Conservation (phyloP, 2,329 filamentous ascomycete species). For the Colletotrichum tropicale region DNA sequence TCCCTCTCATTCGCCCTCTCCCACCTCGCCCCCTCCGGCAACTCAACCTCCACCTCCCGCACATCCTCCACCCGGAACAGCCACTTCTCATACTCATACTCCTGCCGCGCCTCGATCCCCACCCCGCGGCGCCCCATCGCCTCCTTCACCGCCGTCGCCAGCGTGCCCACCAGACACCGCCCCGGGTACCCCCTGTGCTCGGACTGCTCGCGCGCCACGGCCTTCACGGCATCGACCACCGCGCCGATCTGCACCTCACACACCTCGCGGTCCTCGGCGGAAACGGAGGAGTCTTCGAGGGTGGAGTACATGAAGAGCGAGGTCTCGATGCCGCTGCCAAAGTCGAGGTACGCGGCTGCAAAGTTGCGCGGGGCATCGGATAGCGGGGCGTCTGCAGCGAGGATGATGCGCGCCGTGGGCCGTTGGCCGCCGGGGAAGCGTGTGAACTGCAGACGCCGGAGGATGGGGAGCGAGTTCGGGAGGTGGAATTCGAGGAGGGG, state of each 20-base stretch:
- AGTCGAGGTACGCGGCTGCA: constrained; percentile 65
- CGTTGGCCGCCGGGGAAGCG: constrained; percentile 45
- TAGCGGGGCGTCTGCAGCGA: constrained; percentile 28
- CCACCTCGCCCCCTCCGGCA: constrained; percentile 61
- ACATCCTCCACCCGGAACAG: constrained; percentile 55
- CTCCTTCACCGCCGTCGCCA: constrained; percentile 32
- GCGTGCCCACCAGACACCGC: constrained; percentile 39
- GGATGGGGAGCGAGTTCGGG: constrained; percentile 63
- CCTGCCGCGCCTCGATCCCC: constrained; percentile 29
- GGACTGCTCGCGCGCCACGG: constrained; percentile 28
- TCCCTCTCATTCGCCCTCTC: constrained; percentile 55
- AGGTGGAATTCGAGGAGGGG: constrained; percentile 52
- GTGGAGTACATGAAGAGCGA: constrained; percentile 68
- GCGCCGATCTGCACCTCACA: constrained; percentile 37
- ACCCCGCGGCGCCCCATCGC: neutral
- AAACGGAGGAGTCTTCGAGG: constrained; percentile 38
- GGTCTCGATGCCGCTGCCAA: constrained; percentile 65
- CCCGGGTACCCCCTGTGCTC: constrained; percentile 23
- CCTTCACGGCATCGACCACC: constrained; percentile 32
- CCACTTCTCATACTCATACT: constrained; percentile 58
- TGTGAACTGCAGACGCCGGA: constrained; percentile 67
- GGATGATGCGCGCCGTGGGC: constrained; percentile 46
- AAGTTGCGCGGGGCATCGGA: constrained; percentile 36
- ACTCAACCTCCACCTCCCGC: constrained; percentile 32
- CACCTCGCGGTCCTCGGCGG: constrained; percentile 19